These are phyloP conservation scores for Forsythia viridissima DNA, from an alignment of 257 asterid species.

Conservation along the genomic window DNA sequence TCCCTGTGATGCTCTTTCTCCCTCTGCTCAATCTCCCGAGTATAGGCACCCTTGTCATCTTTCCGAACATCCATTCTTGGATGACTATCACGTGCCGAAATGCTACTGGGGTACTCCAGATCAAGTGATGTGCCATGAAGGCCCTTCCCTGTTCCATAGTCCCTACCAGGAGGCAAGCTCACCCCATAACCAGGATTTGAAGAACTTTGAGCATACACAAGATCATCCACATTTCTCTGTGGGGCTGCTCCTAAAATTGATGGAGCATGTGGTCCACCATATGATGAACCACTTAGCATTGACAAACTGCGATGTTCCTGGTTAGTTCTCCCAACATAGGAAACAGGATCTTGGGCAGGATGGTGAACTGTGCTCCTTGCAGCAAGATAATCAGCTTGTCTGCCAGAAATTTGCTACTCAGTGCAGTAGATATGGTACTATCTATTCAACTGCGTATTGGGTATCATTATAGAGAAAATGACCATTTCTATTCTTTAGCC, in stretches of 20 bases:
- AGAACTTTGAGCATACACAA: conserved; percentile 62
- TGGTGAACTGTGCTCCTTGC: conserved; percentile 68
- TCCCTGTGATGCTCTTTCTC: conserved; percentile 64
- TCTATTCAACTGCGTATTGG: conserved; percentile 37
- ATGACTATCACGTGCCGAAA: conserved; percentile 53
- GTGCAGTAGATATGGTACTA: conserved; percentile 52
- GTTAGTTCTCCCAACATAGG: conserved; percentile 74
- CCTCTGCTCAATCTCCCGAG: conserved; percentile 71
- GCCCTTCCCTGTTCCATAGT: conserved; percentile 89
- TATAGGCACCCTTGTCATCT: conserved; percentile 63
- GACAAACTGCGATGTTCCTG: conserved; percentile 67
- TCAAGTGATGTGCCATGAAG: conserved; percentile 62
- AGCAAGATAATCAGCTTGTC: conserved; percentile 91
- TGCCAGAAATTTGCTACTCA: conserved; percentile 89
- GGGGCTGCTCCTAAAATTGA: conserved; percentile 96
- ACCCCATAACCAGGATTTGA: conserved; percentile 95
- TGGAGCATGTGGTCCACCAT: conserved; percentile 68
- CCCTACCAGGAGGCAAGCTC: conserved; percentile 99
- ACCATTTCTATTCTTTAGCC: background rate
- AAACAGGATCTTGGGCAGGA: conserved; percentile 70
- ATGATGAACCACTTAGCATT: conserved; percentile 60
- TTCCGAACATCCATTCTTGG: conserved; percentile 67
- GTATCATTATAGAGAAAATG: background rate
- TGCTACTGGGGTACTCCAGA: conserved; percentile 61
- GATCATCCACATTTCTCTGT: conserved; percentile 66